These are phyloP conservation scores for Atkinsonella texensis DNA, from an alignment of 2,329 filamentous ascomycete species.

Conservation along the genomic window DNA sequence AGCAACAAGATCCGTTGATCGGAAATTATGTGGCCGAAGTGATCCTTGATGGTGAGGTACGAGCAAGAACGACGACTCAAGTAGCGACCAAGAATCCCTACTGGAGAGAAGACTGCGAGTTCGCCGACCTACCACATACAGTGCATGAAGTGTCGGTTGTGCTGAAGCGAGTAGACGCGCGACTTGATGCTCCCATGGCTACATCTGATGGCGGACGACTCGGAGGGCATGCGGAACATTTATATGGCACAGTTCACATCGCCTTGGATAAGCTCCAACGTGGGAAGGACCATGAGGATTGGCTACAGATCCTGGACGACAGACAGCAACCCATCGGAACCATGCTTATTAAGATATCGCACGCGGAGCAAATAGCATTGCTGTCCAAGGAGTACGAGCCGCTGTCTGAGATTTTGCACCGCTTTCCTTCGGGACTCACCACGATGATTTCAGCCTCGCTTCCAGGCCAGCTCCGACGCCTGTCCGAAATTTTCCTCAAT, in stretches of 20 bases:
- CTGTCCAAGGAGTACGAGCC: constrained; percentile 75
- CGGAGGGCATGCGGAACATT: constrained; percentile 27
- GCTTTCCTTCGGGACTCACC: constrained; percentile 73
- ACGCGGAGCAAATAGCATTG: constrained; percentile 83
- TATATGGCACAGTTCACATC: constrained; percentile 68
- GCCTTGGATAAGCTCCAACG: constrained; percentile 66
- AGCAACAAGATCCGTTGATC: constrained; percentile 30
- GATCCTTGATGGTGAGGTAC: constrained; percentile 65
- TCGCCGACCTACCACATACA: constrained; percentile 57
- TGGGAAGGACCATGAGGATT: constrained; percentile 71
- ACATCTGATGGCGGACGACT: not conserved
- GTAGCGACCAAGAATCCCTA: constrained; percentile 61
- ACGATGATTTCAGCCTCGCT: constrained; percentile 72
- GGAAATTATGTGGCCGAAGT: constrained; percentile 73
- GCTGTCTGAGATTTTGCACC: constrained; percentile 72
- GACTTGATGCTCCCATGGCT: constrained; percentile 31
- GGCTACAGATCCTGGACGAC: constrained; percentile 73
- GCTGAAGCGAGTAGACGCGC: constrained; percentile 52
- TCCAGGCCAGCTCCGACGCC: constrained; percentile 61
- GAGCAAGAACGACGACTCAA: constrained; percentile 64
- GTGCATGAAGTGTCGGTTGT: constrained; percentile 59
- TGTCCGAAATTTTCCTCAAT: constrained; percentile 80
- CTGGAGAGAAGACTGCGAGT: constrained; percentile 73
- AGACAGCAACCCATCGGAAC: constrained; percentile 67
- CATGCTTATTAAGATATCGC: constrained; percentile 69